These are phyloP conservation scores for Silybum marianum DNA, from an alignment of 129 eudicot species.

Conservation along the genomic window DNA sequence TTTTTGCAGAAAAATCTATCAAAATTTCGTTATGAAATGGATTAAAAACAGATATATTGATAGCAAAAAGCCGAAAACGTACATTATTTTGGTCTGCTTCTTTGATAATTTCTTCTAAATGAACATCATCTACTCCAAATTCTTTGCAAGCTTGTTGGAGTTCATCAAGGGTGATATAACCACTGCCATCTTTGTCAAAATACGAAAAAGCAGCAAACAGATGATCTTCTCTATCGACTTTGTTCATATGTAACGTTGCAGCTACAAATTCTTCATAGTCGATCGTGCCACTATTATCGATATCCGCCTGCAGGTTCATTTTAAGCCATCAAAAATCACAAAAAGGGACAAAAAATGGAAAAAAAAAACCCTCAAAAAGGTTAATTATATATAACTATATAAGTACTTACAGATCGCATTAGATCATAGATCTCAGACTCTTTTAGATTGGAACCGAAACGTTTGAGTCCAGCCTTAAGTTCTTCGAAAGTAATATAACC, in stretches of 20 bases:
- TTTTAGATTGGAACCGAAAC: slow-evolving; percentile 35
- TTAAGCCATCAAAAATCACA: not conserved
- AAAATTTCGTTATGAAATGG: not conserved
- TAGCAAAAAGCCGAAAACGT: slow-evolving; percentile 7
- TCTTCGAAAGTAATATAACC: slow-evolving; percentile 46
- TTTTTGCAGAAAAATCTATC: not conserved
- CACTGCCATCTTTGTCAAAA: slow-evolving; percentile 81
- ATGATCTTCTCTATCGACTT: slow-evolving; percentile 63
- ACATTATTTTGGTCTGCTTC: slow-evolving; percentile 67
- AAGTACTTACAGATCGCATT: slow-evolving; percentile 40
- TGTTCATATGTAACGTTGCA: slow-evolving; percentile 67
- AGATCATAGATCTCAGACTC: slow-evolving; percentile 42
- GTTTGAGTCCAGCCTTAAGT: slow-evolving; percentile 41
- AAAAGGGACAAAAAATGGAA: not conserved
- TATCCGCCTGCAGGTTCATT: slow-evolving; percentile 61
- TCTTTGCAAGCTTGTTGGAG: slow-evolving; percentile 74
- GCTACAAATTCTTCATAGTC: slow-evolving; percentile 79
- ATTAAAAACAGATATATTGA: not conserved
- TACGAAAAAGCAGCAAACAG: slow-evolving; percentile 62
- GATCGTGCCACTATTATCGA: slow-evolving; percentile 69
- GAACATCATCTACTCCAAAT: slow-evolving; percentile 50
- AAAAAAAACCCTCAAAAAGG: not conserved
- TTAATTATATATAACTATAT: not conserved
- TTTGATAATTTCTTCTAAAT: slow-evolving; percentile 55
- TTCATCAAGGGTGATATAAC: slow-evolving; percentile 78